phyloP scores from a whole-genome alignment of 1,284 basidiomycete genomes.

The Ustilago tritici region DNA sequence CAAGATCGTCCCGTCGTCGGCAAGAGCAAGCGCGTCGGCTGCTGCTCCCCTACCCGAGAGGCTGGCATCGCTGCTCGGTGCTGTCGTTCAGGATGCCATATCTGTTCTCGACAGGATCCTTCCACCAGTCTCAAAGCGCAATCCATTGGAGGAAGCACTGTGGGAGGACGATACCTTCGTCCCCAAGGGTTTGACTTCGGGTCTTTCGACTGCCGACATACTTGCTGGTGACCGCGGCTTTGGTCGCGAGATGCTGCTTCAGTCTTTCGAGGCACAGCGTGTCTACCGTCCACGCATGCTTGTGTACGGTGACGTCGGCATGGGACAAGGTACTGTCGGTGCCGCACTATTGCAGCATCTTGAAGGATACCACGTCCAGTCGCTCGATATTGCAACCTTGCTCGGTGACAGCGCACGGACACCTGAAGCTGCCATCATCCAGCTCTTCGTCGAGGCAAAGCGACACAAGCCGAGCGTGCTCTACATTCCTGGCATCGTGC shows the following conservation, averaged over 20 bases:
- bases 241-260: conserved; percentile 61
- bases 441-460: conserved; percentile 97
- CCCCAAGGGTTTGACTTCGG: conserved; percentile 72
- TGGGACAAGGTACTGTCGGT: conserved; percentile 91
- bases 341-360: conserved; percentile 91
- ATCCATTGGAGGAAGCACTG: conserved; percentile 88
- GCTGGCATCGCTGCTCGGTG: conserved; percentile 82
- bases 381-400: conserved; percentile 87
- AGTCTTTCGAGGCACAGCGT: conserved; percentile 90
- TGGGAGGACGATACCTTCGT: conserved; percentile 75
- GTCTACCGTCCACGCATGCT: conserved; percentile 91
- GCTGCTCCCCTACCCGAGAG: conserved; percentile 87
- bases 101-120: conserved; percentile 74
- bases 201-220: conserved; percentile 48
- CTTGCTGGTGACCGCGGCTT: conserved; percentile 57
- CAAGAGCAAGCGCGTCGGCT: conserved; percentile 85
- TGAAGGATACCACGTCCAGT: conserved; percentile 95
- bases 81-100: conserved; percentile 80
- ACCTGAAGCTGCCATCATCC: conserved; percentile 90
- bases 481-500: conserved; percentile 88
- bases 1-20: conserved; percentile 84
- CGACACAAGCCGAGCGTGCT: conserved; percentile 95
- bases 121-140: conserved; percentile 70
- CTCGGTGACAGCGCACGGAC: conserved; percentile 91
- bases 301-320: conserved; percentile 83